Percentiles rank a stretch among this genome's conserved stretches.
Evolutionary conservation across 305 asterid species (phyloP).

Genomic region (Withania somnifera): DNA sequence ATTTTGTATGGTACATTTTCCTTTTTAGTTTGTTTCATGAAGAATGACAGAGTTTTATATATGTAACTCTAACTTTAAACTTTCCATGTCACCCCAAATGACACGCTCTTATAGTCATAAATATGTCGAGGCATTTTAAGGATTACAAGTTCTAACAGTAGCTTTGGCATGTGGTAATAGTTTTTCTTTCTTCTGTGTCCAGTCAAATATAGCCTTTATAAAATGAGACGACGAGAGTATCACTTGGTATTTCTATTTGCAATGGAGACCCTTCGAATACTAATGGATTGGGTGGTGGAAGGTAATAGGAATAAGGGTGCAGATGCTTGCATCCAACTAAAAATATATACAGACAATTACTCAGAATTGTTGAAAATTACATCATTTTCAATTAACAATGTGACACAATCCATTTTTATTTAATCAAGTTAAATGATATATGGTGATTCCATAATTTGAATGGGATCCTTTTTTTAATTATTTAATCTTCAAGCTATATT

Average conservation of each 20-base stretch:
- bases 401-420: background rate
- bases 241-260: background rate
- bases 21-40: background rate
- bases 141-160: background rate
- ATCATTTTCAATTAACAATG: background rate
- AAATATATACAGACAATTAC: background rate
- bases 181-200: background rate
- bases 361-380: background rate
- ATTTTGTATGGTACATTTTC: background rate
- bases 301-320: background rate
- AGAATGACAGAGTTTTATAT: background rate
- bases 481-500: background rate
- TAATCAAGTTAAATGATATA: background rate
- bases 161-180: background rate
- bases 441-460: background rate
- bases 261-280: background rate
- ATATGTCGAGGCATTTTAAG: background rate
- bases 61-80: background rate
- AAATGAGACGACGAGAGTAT: background rate
- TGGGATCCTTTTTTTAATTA: background rate
- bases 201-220: background rate
- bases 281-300: background rate
- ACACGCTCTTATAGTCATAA: background rate
- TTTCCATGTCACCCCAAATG: background rate
- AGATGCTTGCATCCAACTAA: background rate